phyloP scores from a whole-genome alignment of 768 basidiomycete genomes.

The Hericium alpestre region DNA sequence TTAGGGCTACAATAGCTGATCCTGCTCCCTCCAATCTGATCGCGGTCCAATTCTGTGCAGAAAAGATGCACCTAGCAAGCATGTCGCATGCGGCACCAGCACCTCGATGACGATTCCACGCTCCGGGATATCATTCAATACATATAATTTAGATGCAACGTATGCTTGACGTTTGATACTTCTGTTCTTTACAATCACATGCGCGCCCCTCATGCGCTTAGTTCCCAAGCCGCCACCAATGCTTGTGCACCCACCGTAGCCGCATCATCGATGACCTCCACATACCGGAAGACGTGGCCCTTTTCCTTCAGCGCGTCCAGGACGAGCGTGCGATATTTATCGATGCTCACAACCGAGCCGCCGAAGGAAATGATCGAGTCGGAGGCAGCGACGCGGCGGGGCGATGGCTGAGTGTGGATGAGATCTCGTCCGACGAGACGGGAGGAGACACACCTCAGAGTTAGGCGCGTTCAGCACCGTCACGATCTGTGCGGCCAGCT shows the following conservation, averaged over 20 bases:
- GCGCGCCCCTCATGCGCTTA: too few species aligned
- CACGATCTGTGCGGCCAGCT: slow-evolving; percentile 50
- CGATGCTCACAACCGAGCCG: slow-evolving; percentile 63
- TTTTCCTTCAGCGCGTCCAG: slow-evolving; percentile 43
- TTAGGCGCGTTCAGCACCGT: slow-evolving; percentile 34
- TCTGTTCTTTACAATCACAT: too few species aligned
- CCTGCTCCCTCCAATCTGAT: too few species aligned
- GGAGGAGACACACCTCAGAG: slow-evolving; percentile 3
- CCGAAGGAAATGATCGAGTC: slow-evolving; percentile 65
- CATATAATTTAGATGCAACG: too few species aligned
- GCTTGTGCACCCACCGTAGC: slow-evolving; percentile 54
- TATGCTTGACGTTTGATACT: too few species aligned
- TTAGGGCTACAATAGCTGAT: too few species aligned
- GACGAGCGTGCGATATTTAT: slow-evolving; percentile 43
- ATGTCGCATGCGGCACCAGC: too few species aligned
- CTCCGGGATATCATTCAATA: too few species aligned
- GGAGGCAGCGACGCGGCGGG: slow-evolving; percentile 31
- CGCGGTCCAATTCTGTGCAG: too few species aligned
- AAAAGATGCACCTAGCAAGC: too few species aligned
- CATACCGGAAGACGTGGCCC: slow-evolving; percentile 55
- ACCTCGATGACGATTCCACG: too few species aligned
- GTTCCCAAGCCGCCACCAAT: slow-evolving; percentile 26
- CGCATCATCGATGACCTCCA: slow-evolving; percentile 61
- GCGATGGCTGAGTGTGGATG: not conserved
- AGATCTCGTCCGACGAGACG: slow-evolving; percentile 1